phyloP scores from a whole-genome alignment of 2,329 filamentous ascomycete genomes.

The Nigrospora osmanthi region DNA sequence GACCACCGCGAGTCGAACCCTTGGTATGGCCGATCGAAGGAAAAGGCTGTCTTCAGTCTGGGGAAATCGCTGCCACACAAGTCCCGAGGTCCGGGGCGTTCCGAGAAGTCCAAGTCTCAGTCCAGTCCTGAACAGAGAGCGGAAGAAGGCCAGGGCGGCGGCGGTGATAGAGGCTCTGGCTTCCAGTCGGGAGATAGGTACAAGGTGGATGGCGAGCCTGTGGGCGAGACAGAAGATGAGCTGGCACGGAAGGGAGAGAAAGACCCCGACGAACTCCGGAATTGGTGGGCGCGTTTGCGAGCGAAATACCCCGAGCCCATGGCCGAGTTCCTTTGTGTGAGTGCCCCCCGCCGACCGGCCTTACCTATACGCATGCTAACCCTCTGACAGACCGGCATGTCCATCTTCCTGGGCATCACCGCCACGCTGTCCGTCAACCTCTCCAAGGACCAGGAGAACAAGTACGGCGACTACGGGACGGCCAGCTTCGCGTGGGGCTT shows the following conservation, averaged over 20 bases:
- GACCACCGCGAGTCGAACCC: slow-evolving; percentile 16
- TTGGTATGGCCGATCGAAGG: slow-evolving; percentile 10
- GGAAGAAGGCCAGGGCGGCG: slow-evolving; percentile 5
- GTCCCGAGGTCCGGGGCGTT: slow-evolving; percentile 7
- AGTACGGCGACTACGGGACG: slow-evolving; percentile 17
- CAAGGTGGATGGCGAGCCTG: slow-evolving; percentile 15
- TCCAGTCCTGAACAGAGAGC: neutral
- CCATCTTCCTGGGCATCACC: slow-evolving; percentile 16
- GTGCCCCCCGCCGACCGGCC: neutral
- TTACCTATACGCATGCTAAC: neutral
- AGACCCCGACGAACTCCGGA: slow-evolving; percentile 14
- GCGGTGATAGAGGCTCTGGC: slow-evolving; percentile 4
- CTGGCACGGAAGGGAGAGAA: slow-evolving; percentile 9
- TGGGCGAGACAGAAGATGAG: slow-evolving; percentile 12
- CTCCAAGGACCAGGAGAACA: slow-evolving; percentile 9
- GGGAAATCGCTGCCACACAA: slow-evolving; percentile 13
- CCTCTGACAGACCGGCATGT: slow-evolving; percentile 11
- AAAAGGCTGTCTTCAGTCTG: slow-evolving; percentile 16
- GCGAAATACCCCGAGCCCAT: slow-evolving; percentile 18
- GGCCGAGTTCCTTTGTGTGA: slow-evolving; percentile 17
- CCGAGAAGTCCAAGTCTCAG: slow-evolving; percentile 3
- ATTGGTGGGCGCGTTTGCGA: slow-evolving; percentile 19
- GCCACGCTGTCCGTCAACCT: slow-evolving; percentile 19
- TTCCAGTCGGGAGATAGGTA: slow-evolving; percentile 5
- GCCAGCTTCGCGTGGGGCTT: slow-evolving; percentile 21